phyloP scores from a whole-genome alignment of 1,284 basidiomycete species.

The Cutaneotrichosporon curvatum region DNA sequence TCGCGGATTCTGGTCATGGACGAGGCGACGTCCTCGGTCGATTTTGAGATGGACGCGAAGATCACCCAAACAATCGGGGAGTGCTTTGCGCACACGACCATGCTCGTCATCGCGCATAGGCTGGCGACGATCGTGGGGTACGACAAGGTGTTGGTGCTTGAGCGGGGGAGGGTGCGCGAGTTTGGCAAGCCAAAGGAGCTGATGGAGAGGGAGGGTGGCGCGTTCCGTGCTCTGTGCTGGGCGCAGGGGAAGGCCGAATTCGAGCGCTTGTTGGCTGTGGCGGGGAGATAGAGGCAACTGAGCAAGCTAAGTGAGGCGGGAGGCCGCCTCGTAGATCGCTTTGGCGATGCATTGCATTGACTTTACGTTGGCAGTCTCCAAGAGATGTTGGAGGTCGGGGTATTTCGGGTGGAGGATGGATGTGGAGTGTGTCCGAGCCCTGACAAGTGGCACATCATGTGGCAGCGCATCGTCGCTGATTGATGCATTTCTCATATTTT shows the following conservation, averaged over 20 bases:
- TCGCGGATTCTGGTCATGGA: constrained; percentile 58
- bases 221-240: constrained; percentile 37
- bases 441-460: too few relatives aligned
- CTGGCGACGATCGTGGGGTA: constrained; percentile 51
- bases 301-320: too few relatives aligned
- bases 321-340: too few relatives aligned
- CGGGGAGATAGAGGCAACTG: not conserved
- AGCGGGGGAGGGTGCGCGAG: constrained; percentile 53
- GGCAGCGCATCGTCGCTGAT: too few relatives aligned
- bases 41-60: constrained; percentile 71
- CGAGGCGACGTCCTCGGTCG: constrained; percentile 68
- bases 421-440: too few relatives aligned
- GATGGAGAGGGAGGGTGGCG: constrained; percentile 22
- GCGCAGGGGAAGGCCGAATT: constrained; percentile 43
- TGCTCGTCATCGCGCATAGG: constrained; percentile 69
- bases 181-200: constrained; percentile 30
- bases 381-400: too few relatives aligned
- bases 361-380: too few relatives aligned
- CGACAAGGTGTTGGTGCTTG: constrained; percentile 69
- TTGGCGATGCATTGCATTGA: too few relatives aligned
- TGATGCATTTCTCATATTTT: too few relatives aligned
- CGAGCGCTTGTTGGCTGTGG: constrained; percentile 19
- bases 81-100: constrained; percentile 58
- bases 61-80: constrained; percentile 66
- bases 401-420: too few relatives aligned